Evolutionary conservation across 2,329 filamentous ascomycete species (phyloP), one percentile per base, ranked within the genome.

Genomic region (Venturia pyrina): DNA sequence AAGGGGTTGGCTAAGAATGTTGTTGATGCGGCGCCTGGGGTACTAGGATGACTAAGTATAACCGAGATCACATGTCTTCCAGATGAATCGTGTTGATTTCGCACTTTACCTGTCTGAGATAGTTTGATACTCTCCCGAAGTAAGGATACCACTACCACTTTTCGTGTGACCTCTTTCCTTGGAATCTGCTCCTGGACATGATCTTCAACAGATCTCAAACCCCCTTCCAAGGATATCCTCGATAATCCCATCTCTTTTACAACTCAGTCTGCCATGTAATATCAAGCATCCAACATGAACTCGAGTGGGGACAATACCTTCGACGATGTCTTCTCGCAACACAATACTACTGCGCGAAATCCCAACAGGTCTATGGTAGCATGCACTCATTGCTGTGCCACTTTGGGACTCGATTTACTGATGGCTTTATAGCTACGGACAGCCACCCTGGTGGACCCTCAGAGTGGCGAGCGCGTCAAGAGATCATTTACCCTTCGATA

Each of bases 381-480:
- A 28, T 15, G 7, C 17, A 19, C 53, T 53, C 48, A 53, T 28
- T n/a, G 6, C 15, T 37, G 32, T n/a, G 3, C 32, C 19, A 21
- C 15, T 15, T 37, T 34, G 2, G 8, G 13, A n/a, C 8, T 62
- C 17, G n/a, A n/a, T 11, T 32, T 65, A 32, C 53, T 65, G 24
- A 65, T 66, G 62, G 66, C 66, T 61, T 63, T 11, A 59, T 71
- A 92, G 83, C 82, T 96, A 68, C 88, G 89, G 70, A 89, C 93
- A 74, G 90, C 90, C 69, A 95, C 91, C 57, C 92, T 96, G 75
- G 89, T 98, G 70, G 84, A 96, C 65, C 92, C 93, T 8, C 82
- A 84, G 67, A 97, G 92, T 2, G 93, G 93, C 72, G 90, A 96
- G 76, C 89, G 92, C 69, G 85, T 91, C 60, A 89, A 87, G 72